Evolutionary conservation across 805 yeast species (phyloP).

Genomic region (Yarrowia hollandica): DNA sequence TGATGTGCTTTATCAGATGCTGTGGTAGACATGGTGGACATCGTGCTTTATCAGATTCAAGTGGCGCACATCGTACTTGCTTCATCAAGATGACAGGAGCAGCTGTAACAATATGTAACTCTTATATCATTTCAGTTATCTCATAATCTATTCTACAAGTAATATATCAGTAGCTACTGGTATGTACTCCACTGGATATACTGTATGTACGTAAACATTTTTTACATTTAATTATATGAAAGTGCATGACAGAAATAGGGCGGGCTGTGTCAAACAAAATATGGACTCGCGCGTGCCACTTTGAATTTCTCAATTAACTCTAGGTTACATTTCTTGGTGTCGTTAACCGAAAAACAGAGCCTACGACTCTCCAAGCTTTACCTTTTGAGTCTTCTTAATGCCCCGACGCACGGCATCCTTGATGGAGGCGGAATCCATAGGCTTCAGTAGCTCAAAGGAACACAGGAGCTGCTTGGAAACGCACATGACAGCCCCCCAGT

Average conservation of each 20-base stretch:
- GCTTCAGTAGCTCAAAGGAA: slow-evolving; percentile 86
- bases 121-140: background rate
- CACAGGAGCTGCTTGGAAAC: slow-evolving; percentile 86
- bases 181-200: too few species aligned
- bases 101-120: slow-evolving; percentile 3
- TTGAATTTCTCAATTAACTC: slow-evolving; percentile 16
- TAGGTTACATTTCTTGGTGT: background rate
- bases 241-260: slow-evolving; percentile 17
- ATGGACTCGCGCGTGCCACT: background rate
- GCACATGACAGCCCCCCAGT: slow-evolving; percentile 97
- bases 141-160: too few species aligned
- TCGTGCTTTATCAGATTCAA: background rate
- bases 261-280: background rate
- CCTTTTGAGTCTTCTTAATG: slow-evolving; percentile 26
- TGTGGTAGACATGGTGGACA: too few species aligned
- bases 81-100: background rate
- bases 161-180: too few species aligned
- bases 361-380: slow-evolving; percentile 25
- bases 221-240: background rate
- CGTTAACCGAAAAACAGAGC: background rate
- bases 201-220: background rate
- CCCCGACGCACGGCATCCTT: slow-evolving; percentile 25
- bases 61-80: background rate
- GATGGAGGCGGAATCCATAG: slow-evolving; percentile 41
- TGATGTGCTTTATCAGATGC: background rate